Base-by-base conservation (phyloP, 1,284 basidiomycete genomes). In the Hymenochaete sp. region DNA sequence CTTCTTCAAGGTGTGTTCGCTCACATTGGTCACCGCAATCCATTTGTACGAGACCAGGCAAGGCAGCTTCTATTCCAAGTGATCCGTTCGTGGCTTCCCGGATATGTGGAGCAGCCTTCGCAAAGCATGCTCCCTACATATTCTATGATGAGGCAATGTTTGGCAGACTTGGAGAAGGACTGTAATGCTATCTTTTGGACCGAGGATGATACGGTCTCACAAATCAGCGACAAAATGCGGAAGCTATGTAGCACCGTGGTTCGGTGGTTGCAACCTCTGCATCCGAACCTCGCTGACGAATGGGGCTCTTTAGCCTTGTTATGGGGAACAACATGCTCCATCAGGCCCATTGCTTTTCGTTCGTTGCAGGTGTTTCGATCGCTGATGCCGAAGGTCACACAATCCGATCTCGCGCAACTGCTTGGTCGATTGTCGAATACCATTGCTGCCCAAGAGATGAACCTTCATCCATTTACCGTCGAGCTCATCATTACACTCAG, bases 291-390 rank as follows among this genome's bases (percentile, higher is more conserved):
- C 29, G 69, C 77, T 22, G 77, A 86, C 51, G 71, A 77, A 41
- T 93, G 93, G 83, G 90, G 89, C 4, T 78, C 80, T 4, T 58
- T 90, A 24, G 87, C 90, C 2, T 67, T 96, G 48, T 66, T 72
- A 26, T 96, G 93, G 85, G 87, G 90, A 2, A 91, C 90, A 2
- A 75, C 82, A 1, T 93, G 89, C 55, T 85, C 90, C 3, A 88
- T 93, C 50, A 78, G 90, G 31, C 81, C 82, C 41, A 79, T 85
- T 24, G 92, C 93, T 0, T 91, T 88, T 64, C 77, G 91, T 25
- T 95, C 93, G 2, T 71, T 97, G 52, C 91, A 96, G 60, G 71
- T 91, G n/a, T 92, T 92, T 64, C 80, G 91, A 29, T 79, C 86
- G 1, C 67, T 97, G n/a, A 75, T 79, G 53, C 85, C 90, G 0